Evolutionary conservation across 2,329 filamentous ascomycete species (phyloP), one percentile per base, ranked within the genome.

Genomic region (Beauveria asiatica): DNA sequence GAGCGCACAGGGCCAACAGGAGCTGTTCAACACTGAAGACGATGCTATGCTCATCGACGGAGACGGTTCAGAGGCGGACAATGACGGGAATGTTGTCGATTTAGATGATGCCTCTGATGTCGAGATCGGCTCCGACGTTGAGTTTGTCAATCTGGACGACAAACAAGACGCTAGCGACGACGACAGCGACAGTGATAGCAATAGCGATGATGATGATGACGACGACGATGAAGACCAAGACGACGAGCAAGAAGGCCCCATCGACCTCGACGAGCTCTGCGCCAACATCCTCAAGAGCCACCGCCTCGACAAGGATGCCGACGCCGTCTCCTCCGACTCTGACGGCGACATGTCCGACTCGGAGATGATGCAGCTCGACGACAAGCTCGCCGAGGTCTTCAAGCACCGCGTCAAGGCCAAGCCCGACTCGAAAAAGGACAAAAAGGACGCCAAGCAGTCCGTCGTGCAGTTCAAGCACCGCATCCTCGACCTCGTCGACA

Each of bases 391-490:
- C 55, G 89, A 90, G 64, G 90, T 97, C 63, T 95, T 97, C 80
- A 85, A 86, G 65, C 86, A 92, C 65, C 85, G 87, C 53, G 84
- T 83, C 65, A 87, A 90, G 71, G 66, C 67, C 19, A 78, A 77
- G 17, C 76, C 78, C 1, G 86, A 81, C 70, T 87, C 88, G 69
- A 94, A 92, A 76, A 89, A 92, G 73, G 87, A 94, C 69, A 88
- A 89, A 67, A 90, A 90, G 70, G 88, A 93, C 62, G 92, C 93
- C 59, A 94, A 90, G 70, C 89, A 93, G 66, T 91, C 86, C 21
- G 90, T 97, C 69, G 78, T 96, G 68, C 92, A 93, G 74, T 96
- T 99, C 81, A 99, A 99, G 78, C 90, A 90, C 73, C 89, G 92
- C 46, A 88, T 97, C 6, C 82, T 97, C 5, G 94, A 97, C 69